Evolutionary conservation across 495 filamentous ascomycete species (phyloP), one percentile per base, ranked within the genome.

Genomic region (Talaromyces trachyspermus): DNA sequence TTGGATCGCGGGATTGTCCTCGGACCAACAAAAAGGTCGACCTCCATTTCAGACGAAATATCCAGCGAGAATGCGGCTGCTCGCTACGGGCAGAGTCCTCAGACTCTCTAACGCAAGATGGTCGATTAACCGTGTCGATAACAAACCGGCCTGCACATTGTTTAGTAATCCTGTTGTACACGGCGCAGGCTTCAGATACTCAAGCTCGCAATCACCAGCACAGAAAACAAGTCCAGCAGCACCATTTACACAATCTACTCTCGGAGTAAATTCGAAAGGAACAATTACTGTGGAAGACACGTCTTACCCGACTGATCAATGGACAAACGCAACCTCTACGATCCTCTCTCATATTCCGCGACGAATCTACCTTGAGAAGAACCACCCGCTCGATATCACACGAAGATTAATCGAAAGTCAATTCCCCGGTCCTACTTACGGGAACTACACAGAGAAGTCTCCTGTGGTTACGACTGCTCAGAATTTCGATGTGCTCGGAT

Each of bases 401-500:
- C 83, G 94, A 33, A 76, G 86, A 50, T 80, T 98, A 48, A 89
- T 98, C 55, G 90, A 97, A 66, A 89, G 88, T 46, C 80, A 81
- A 53, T 98, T 97, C 62, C 80, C 88, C 1, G 52, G 57, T 3
- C 80, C 86, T 2, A 77, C 69, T 11, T 97, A 79, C 70, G 82
- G 78, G 26, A 75, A 83, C 58, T 79, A 96, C 73, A 86, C 86
- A 50, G 67, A 77, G 30, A 78, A 89, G 57, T 79, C 81, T 53
- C 90, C 92, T 8, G 79, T 95, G 46, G 92, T 98, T n/a, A 78
- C 83, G 18, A 86, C 86, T 2, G 59, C 74, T 18, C 81, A 95
- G 60, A 98, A 98, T 63, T 98, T 98, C 59, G 94, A 97, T 67
- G 91, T 90, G 33, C 75, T 98, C 14, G 72, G 89, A 40, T 98